Evolutionary conservation across 768 basidiomycete genomes (phyloP).

Genomic region (Xerocomus brunneocitrinus): DNA sequence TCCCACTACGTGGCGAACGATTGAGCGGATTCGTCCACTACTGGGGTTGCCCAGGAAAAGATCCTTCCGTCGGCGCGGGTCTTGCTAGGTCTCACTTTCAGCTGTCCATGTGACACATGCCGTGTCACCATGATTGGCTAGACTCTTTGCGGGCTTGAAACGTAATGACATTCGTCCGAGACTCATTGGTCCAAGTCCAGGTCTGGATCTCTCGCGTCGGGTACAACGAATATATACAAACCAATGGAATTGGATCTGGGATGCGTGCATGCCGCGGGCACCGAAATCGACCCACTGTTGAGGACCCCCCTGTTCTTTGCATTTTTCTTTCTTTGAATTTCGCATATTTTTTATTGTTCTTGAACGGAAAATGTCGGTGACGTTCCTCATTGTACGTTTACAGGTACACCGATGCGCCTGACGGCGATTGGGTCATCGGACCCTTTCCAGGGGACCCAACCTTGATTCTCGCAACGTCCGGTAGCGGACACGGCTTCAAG

Average conservation of each 20-base stretch:
- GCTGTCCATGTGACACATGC: background rate
- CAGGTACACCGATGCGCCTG: slow-evolving; percentile 88
- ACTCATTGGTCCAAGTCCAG: background rate
- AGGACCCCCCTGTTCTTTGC: slow-evolving; percentile 8
- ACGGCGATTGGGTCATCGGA: slow-evolving; percentile 89
- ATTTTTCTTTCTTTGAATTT: background rate
- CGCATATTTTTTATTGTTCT: background rate
- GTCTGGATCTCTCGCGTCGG: background rate
- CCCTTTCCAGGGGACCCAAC: slow-evolving; percentile 53
- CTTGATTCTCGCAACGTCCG: slow-evolving; percentile 80
- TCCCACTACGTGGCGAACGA: background rate
- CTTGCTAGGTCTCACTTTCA: background rate
- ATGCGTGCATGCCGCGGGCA: background rate
- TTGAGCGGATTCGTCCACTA: background rate
- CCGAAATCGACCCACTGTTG: background rate
- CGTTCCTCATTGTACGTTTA: background rate
- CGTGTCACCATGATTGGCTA: background rate
- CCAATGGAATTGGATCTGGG: background rate
- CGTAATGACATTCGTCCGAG: background rate
- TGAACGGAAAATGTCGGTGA: background rate
- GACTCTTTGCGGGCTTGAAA: background rate
- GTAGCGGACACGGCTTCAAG: slow-evolving; percentile 88
- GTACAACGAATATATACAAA: background rate
- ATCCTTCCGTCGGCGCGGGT: slow-evolving; percentile 4
- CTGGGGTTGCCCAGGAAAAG: background rate